A percentile compares a stretch with the other conserved stretches of the same genome.
Conservation (phyloP, 257 asterid genomes). For the Nicotiana tabacum region DNA sequence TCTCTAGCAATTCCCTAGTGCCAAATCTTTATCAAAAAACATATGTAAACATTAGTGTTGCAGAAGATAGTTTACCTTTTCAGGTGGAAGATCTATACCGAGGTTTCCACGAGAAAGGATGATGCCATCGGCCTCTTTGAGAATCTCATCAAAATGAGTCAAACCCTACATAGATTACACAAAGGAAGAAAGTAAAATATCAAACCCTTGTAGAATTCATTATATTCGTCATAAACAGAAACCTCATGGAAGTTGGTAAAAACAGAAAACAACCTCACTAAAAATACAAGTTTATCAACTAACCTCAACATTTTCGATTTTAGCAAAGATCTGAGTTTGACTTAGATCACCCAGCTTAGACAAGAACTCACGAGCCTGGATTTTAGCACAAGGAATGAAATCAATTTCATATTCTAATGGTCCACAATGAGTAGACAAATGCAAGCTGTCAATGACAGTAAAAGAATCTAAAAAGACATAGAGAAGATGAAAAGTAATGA, state of each 20-base stretch:
- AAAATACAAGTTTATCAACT: slow-evolving; percentile 11
- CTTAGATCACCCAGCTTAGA: slow-evolving; percentile 78
- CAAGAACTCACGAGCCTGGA: slow-evolving; percentile 79
- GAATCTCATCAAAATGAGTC: slow-evolving; percentile 83
- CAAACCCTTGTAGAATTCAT: not conserved
- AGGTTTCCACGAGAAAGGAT: slow-evolving; percentile 89
- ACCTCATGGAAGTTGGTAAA: not conserved
- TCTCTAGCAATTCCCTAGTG: no score
- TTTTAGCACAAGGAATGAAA: slow-evolving; percentile 6
- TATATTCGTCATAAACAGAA: not conserved
- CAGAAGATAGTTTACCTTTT: slow-evolving; percentile 50
- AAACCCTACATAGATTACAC: slow-evolving; percentile 49
- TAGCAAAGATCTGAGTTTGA: slow-evolving; percentile 86
- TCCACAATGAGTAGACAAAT: not conserved
- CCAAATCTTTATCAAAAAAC: not conserved
- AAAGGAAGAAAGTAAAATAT: not conserved
- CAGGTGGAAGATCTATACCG: slow-evolving; percentile 91
- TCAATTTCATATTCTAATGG: not conserved
- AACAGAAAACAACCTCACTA: not conserved
- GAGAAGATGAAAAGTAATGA: not conserved
- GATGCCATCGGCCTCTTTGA: slow-evolving; percentile 85
- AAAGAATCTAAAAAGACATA: not conserved
- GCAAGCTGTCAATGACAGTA: not conserved
- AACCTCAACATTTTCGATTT: slow-evolving; percentile 91
- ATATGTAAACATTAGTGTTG: not conserved